Percentiles rank a stretch among this genome's conserved stretches.
Conservation (phyloP, 2,329 filamentous ascomycete species). For the Arthrobotrys musiformis region DNA sequence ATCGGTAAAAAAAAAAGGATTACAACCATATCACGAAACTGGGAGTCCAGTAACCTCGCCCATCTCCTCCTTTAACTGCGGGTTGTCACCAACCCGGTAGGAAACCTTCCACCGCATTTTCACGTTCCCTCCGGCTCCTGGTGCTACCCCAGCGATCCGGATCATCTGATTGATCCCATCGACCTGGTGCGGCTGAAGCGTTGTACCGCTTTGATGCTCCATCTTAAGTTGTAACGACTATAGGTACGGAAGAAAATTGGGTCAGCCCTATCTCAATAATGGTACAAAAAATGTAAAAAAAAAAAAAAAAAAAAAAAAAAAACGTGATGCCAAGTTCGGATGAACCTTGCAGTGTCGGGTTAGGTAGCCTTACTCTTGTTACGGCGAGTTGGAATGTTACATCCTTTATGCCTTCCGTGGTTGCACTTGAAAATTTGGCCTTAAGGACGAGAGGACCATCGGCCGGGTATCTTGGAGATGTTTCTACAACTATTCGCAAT, state of each 20-base stretch:
- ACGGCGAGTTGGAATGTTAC: constrained; percentile 93
- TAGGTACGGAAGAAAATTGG: constrained; percentile 12
- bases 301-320: not conserved
- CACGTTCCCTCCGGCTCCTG: constrained; percentile 77
- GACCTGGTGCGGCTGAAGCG: constrained; percentile 77
- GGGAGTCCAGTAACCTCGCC: constrained; percentile 84
- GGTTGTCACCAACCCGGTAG: constrained; percentile 72
- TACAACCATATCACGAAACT: constrained; percentile 69
- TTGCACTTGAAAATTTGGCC: constrained; percentile 86
- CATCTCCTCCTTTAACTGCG: constrained; percentile 77
- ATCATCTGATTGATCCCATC: constrained; percentile 84
- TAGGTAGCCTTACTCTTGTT: constrained; percentile 76
- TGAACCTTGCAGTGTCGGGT: not conserved
- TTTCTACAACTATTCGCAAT: constrained; percentile 77
- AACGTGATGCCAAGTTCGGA: constrained; percentile 24
- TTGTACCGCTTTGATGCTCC: constrained; percentile 82
- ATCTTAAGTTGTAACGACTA: constrained; percentile 71
- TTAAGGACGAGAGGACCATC: constrained; percentile 73
- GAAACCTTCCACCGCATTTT: constrained; percentile 90
- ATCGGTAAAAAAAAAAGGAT: not conserved
- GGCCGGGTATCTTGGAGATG: constrained; percentile 69
- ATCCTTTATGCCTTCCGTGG: constrained; percentile 75
- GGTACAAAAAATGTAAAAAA: not conserved
- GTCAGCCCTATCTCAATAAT: constrained; percentile 24
- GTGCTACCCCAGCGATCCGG: constrained; percentile 78